Conservation (phyloP, 345 rosid species). For the Geranium rotundifolium region DNA sequence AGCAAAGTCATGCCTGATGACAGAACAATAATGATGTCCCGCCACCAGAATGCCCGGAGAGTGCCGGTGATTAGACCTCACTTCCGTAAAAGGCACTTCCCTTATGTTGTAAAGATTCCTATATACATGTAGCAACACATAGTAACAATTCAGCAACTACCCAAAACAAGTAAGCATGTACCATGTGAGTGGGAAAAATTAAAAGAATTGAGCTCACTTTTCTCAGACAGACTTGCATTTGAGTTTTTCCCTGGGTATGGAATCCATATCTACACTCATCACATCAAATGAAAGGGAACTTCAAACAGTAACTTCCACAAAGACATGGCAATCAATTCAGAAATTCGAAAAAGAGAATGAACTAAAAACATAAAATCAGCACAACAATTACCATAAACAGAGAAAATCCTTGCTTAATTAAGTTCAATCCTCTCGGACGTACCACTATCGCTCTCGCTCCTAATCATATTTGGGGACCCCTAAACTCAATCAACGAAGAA, state of each 20-base stretch:
- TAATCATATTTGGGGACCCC: slow-evolving; percentile 68
- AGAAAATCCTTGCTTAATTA: slow-evolving; percentile 64
- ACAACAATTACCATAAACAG: slow-evolving; percentile 50
- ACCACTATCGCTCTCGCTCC: slow-evolving; percentile 41
- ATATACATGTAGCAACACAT: slow-evolving; percentile 27
- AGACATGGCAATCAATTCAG: neutral
- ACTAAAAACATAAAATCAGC: neutral
- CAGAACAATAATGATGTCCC: slow-evolving; percentile 73
- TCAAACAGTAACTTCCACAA: neutral
- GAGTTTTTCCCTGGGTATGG: slow-evolving; percentile 76
- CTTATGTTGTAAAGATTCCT: slow-evolving; percentile 77
- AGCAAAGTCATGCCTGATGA: slow-evolving; percentile 53
- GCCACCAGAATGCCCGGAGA: slow-evolving; percentile 94
- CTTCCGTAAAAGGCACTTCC: slow-evolving; percentile 65
- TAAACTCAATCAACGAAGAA: slow-evolving; percentile 7
- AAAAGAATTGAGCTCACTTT: slow-evolving; percentile 35
- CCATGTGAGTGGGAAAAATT: neutral
- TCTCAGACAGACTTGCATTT: slow-evolving; percentile 60
- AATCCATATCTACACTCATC: slow-evolving; percentile 64
- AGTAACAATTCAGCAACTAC: neutral
- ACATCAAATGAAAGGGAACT: neutral
- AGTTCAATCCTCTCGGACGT: slow-evolving; percentile 82
- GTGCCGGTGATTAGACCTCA: slow-evolving; percentile 71
- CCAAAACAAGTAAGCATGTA: neutral
- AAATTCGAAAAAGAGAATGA: neutral